These are phyloP conservation scores for Cladosporium sphaerospermum DNA, from an alignment of 2,329 filamentous ascomycete species.

Conservation along the genomic window DNA sequence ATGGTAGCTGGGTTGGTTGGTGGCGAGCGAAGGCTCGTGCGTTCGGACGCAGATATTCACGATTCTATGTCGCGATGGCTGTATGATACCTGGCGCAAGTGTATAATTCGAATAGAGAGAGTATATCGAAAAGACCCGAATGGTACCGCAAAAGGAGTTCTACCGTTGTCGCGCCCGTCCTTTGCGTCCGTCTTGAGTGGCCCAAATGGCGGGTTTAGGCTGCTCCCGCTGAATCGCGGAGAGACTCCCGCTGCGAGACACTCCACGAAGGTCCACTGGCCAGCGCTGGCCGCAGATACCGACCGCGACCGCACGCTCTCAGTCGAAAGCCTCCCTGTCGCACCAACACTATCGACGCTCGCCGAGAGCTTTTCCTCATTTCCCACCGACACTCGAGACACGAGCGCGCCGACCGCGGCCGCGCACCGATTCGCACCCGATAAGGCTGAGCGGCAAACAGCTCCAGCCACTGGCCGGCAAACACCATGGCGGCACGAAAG, in stretches of 20 bases:
- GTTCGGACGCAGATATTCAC: background rate
- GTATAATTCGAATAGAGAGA: too few relatives aligned
- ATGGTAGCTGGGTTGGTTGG: conserved; percentile 20
- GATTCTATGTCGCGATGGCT: too few relatives aligned
- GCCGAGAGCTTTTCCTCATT: too few relatives aligned
- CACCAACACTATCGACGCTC: background rate
- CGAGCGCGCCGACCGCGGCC: conserved; percentile 4
- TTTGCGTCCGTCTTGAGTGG: conserved; percentile 1
- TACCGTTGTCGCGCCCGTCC: background rate
- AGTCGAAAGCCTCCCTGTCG: background rate
- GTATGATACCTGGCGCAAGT: too few relatives aligned
- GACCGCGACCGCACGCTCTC: conserved; percentile 3
- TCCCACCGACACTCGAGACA: background rate
- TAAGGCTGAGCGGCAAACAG: background rate
- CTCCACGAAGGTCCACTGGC: background rate
- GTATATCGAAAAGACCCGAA: too few relatives aligned
- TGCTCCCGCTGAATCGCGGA: background rate
- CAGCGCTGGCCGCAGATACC: background rate
- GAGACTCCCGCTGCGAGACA: background rate
- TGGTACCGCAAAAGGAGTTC: too few relatives aligned
- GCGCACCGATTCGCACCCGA: background rate
- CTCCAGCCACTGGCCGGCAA: conserved; percentile 10
- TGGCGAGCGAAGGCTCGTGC: conserved; percentile 1
- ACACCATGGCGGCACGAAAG: conserved; percentile 86
- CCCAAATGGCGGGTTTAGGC: background rate